Percentiles rank a stretch among this genome's conserved stretches.
Evolutionary conservation across 2,329 filamentous ascomycete genomes (phyloP).

Genomic region (Juglanconis sp.): DNA sequence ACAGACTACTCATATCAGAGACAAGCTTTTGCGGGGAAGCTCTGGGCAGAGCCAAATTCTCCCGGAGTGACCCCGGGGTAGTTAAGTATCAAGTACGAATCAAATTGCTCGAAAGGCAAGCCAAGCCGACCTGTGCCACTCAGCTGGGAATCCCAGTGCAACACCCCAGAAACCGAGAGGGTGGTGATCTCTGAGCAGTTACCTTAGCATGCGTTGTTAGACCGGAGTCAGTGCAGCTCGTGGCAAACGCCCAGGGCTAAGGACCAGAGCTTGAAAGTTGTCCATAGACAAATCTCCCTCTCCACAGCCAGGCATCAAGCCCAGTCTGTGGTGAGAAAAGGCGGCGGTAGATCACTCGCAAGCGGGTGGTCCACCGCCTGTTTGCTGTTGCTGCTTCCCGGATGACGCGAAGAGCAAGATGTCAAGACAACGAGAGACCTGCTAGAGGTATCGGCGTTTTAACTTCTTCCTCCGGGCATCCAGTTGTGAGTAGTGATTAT

Average conservation of each 20-base stretch:
- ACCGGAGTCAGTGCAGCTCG: no score
- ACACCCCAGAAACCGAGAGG: neutral
- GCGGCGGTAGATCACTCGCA: conserved; percentile 21
- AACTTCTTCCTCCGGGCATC: neutral
- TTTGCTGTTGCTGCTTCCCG: conserved; percentile 1
- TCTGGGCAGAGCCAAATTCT: neutral
- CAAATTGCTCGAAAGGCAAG: no score
- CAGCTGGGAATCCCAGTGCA: neutral
- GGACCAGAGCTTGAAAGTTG: neutral
- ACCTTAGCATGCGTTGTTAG: no score
- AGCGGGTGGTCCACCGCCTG: conserved; percentile 5
- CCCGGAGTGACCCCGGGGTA: neutral
- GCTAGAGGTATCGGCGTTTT: neutral
- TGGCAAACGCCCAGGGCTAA: neutral
- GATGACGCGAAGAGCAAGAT: neutral
- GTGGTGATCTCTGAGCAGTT: no score
- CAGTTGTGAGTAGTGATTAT: neutral
- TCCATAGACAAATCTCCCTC: conserved; percentile 33
- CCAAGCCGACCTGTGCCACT: no score
- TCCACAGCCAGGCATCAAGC: conserved; percentile 47
- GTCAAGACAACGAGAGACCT: neutral
- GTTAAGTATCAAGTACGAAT: no score
- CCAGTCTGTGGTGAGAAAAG: conserved; percentile 53
- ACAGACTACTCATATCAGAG: no score
- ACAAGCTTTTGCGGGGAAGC: neutral